Evolutionary conservation across 2,329 filamentous ascomycete genomes (phyloP).

Genomic region (Cladosporium sp.): DNA sequence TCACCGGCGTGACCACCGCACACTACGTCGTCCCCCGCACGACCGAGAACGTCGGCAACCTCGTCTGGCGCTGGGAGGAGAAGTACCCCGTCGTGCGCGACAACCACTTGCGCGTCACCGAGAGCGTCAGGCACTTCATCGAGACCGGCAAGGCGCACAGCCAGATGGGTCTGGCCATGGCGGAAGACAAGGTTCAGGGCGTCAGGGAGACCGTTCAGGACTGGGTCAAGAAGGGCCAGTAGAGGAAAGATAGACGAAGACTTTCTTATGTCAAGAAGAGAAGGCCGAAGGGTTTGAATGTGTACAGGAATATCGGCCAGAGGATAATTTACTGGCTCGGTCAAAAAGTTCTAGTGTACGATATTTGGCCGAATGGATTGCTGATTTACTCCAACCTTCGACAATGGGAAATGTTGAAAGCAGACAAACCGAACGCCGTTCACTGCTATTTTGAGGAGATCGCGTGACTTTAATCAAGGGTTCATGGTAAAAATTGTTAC

Average conservation of each 20-base stretch:
- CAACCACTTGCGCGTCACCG: constrained; percentile 72
- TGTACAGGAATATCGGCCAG: constrained; percentile 11
- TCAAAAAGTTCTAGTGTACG: constrained; percentile 20
- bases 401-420: neutral
- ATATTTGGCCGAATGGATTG: constrained; percentile 18
- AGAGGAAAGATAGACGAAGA: constrained; percentile 2
- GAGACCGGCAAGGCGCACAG: constrained; percentile 75
- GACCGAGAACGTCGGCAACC: constrained; percentile 81
- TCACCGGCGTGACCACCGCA: constrained; percentile 78
- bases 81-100: constrained; percentile 80
- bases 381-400: neutral
- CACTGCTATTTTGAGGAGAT: neutral
- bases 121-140: constrained; percentile 69
- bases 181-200: constrained; percentile 78
- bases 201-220: constrained; percentile 77
- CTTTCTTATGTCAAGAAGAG: neutral
- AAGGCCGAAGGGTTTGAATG: constrained; percentile 8
- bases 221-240: constrained; percentile 81
- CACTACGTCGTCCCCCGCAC: constrained; percentile 86
- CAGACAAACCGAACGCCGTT: neutral
- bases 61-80: constrained; percentile 93
- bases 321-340: neutral
- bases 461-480: neutral
- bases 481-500: neutral
- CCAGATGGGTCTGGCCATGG: constrained; percentile 68